phyloP scores from a whole-genome alignment of 2,329 filamentous ascomycete species.

The Beauveria caledonica region DNA sequence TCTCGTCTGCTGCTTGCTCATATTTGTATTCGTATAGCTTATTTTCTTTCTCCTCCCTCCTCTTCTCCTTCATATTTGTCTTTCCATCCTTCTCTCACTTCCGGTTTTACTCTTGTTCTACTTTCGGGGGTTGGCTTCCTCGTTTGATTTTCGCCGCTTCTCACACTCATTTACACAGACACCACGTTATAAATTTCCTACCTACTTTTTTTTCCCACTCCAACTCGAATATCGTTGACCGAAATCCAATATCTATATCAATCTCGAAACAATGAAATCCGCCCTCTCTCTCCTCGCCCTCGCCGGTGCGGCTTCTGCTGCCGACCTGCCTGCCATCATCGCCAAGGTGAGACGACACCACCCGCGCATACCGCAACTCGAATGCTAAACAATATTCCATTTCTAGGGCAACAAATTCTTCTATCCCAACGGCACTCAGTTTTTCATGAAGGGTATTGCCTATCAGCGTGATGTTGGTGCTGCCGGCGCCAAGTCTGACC shows the following conservation, averaged over 20 bases:
- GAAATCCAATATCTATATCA: neutral
- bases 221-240: neutral
- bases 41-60: constrained; percentile 3
- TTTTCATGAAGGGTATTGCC: constrained; percentile 85
- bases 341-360: constrained; percentile 49
- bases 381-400: constrained; percentile 8
- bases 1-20: constrained; percentile 9
- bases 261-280: constrained; percentile 12
- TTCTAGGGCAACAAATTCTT: constrained; percentile 75
- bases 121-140: constrained; percentile 10
- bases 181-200: constrained; percentile 6
- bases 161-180: constrained; percentile 11
- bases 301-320: constrained; percentile 33
- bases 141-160: constrained; percentile 9
- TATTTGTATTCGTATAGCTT: constrained; percentile 13
- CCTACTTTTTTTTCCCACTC: neutral
- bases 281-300: constrained; percentile 29
- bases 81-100: neutral
- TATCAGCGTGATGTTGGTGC: constrained; percentile 76
- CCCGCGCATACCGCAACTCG: neutral
- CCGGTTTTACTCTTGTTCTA: neutral
- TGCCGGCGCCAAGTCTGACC: constrained; percentile 38
- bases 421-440: constrained; percentile 61
- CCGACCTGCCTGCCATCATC: constrained; percentile 49
- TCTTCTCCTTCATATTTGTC: constrained; percentile 9